Evolutionary conservation across 352 stramenopile species (phyloP).

Genomic region (Phytophthora macrochlamydospora): DNA sequence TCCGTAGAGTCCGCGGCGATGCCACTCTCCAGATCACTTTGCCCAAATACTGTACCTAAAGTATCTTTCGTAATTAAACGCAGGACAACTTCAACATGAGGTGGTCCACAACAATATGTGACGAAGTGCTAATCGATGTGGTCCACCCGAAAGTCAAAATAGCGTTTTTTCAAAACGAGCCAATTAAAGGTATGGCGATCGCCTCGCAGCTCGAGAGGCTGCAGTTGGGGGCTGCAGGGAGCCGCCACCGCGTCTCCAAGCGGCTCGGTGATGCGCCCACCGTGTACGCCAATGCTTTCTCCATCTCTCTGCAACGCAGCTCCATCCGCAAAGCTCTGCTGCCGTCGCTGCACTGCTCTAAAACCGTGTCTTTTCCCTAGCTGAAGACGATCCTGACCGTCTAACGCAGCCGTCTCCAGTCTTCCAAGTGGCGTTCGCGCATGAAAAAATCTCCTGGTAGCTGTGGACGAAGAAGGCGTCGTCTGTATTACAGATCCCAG

Average conservation of each 20-base stretch:
- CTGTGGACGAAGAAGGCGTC: slow-evolving; percentile 63
- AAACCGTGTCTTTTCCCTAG: slow-evolving; percentile 24
- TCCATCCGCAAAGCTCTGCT: slow-evolving; percentile 33
- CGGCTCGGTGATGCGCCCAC: slow-evolving; percentile 10
- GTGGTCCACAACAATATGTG: not conserved
- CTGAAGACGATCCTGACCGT: slow-evolving; percentile 9
- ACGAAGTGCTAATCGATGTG: not conserved
- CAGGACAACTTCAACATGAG: slow-evolving; percentile 27
- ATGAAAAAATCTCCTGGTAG: slow-evolving; percentile 40
- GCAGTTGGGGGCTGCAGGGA: slow-evolving; percentile 37
- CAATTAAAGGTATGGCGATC: slow-evolving; percentile 27
- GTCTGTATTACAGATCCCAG: slow-evolving; percentile 46
- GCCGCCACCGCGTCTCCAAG: slow-evolving; percentile 23
- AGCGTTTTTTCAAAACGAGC: too few relatives aligned
- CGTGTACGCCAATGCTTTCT: slow-evolving; percentile 19
- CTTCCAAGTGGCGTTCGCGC: slow-evolving; percentile 61
- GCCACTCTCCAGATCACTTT: too few relatives aligned
- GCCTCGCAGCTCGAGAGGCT: slow-evolving; percentile 41
- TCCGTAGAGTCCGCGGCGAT: not conserved
- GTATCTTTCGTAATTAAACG: not conserved
- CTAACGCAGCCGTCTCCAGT: slow-evolving; percentile 28
- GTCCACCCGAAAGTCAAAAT: too few relatives aligned
- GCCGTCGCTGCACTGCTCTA: slow-evolving; percentile 38
- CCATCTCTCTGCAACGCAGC: slow-evolving; percentile 19
- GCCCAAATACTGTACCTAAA: not conserved